Base-by-base conservation (phyloP, 495 filamentous ascomycete genomes). In the Penicillium malachiteum region DNA sequence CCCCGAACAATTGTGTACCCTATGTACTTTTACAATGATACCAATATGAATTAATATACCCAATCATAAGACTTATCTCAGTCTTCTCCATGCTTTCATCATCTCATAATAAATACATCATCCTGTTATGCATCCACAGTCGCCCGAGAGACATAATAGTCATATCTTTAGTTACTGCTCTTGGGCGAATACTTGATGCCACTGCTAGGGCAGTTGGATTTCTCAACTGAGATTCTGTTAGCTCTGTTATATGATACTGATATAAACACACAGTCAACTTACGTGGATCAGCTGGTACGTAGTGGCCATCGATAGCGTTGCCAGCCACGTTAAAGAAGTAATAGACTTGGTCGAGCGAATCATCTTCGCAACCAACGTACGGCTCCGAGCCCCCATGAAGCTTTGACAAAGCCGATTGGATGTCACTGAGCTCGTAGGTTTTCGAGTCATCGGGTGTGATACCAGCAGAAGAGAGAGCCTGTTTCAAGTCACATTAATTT, bases 291-390 rank as follows among this genome's bases (percentile, higher is more conserved):
- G 73, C 62, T 7, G 87, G 73, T 35, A 86, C 74, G 64, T 91
- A 92, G 38, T 81, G 63, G 44, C 89, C 89, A 44, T 80, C 81
- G 65, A 89, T 84, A 37, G 89, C 70, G 61, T 83, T 86, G 35
- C 90, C 90, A 55, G 78, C 78, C 13, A 92, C 80, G 64, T 90
- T 86, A 74, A 86, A 93, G 58, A 83, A 83, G 66, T 93, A 93
- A 82, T 84, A 91, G 26, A 83, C 81, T 72, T 91, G 75, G 66
- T 88, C 83, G 34, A 94, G 71, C 26, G 75, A 68, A 37, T 74
- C 71, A 43, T 68, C 72, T 1, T 71, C 68, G 70, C 90, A 94
- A 51, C 81, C 78, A 14, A 94, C 66, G 46, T 85, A 83, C 1
- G 87, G 87, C 30, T 74, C 61, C 21, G 79, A 71, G 21, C 86